Evolutionary conservation across 2,329 filamentous ascomycete genomes (phyloP).

Genomic region (Ceratocystis eucalypticola): DNA sequence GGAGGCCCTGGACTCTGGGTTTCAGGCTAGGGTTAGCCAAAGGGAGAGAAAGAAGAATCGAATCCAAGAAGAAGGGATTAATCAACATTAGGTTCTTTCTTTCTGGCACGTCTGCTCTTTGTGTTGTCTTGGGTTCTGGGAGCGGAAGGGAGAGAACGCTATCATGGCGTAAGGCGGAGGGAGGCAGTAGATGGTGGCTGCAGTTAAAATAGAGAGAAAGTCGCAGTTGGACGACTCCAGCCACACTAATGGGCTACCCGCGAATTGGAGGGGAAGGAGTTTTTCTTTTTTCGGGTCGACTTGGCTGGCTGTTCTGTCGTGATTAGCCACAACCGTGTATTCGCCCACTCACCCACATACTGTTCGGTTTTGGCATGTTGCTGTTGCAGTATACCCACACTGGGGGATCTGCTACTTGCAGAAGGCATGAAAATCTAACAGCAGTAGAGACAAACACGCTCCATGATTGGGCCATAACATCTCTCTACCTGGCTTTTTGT

Average conservation of each 20-base stretch:
- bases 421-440: not conserved
- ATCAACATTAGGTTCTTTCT: not conserved
- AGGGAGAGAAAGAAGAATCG: not conserved
- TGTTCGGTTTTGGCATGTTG: not conserved
- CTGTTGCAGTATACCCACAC: conserved; percentile 1
- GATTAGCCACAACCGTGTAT: not conserved
- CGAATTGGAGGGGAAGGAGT: too few species aligned
- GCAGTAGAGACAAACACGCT: not conserved
- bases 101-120: not conserved
- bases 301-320: not conserved
- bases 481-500: not conserved
- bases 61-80: not conserved
- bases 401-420: conserved; percentile 4
- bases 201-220: not conserved
- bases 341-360: not conserved
- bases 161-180: not conserved
- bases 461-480: not conserved
- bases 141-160: not conserved
- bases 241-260: too few species aligned
- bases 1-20: not conserved
- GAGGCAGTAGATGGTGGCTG: not conserved
- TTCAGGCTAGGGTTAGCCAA: not conserved
- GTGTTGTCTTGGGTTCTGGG: not conserved
- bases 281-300: not conserved
- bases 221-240: too few species aligned